Base-by-base conservation (phyloP, 768 basidiomycete genomes). In the Russula emetica region DNA sequence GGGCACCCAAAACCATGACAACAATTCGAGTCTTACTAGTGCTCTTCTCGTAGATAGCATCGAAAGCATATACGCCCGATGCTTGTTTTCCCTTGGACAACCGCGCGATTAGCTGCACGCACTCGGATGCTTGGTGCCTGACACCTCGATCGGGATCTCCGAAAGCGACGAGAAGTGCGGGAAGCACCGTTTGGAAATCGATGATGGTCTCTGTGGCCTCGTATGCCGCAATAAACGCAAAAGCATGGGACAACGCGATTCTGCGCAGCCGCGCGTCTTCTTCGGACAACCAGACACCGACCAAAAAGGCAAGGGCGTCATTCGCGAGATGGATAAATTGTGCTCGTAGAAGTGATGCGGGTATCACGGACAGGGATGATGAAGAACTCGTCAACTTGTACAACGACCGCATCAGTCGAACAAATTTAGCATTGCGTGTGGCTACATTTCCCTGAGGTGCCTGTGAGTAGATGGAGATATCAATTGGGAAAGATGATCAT, bases 141-240 rank as follows among this genome's bases (percentile, higher is more conserved):
- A 80, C 74, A 7, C 73, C 71, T 5, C 66, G 63, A 50, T 80
- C 77, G 1, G 72, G 28, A 63, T 78, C 80, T 58, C 84, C 80
- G 14, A 93, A 69, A 11, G 84, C 80, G 24, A 87, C 80, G 1
- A 94, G 76, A 11, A 93, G 71, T 3, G 85, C 78, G 1, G 92
- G 90, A 13, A 94, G 70, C 7, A 94, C 80, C 0, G 84, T 86
- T 73, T 94, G 89, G 74, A 95, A 92, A 73, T 96, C 94, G 5
- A 87, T 73, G 16, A 79, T 77, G 42, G 79, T 78, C 47, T 79
- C 75, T 52, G 81, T 76, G 2, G 77, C 70, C 1, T 79, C 71
- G 73, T 92, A 86, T 0, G 94, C 92, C 53, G 85, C 80, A 14
- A 98, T 73, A 74, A 95, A 95, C 0, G 93, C 91, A 2, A 82